Conservation (phyloP, 2,329 filamentous ascomycete genomes). For the Helicocarpus griseus region DNA sequence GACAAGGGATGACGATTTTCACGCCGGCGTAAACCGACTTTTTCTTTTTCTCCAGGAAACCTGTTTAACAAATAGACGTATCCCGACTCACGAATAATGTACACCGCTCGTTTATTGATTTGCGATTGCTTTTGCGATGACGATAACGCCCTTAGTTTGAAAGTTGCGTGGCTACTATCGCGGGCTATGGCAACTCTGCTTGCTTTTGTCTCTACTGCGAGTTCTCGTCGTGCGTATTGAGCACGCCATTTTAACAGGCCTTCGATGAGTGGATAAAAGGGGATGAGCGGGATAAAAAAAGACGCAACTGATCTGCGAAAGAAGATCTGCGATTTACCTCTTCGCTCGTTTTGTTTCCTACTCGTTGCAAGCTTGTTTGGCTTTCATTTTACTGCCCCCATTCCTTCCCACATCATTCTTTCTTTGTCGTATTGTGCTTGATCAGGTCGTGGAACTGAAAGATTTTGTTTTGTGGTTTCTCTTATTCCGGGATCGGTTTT, state of each 20-base stretch:
- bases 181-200: too few relatives aligned
- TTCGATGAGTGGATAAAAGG: neutral
- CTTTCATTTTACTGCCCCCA: too few relatives aligned
- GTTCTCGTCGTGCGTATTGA: neutral
- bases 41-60: neutral
- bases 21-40: neutral
- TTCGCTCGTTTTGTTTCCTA: neutral
- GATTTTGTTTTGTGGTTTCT: neutral
- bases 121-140: neutral
- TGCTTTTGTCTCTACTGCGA: neutral
- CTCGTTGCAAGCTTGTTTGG: too few relatives aligned
- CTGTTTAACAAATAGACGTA: constrained; percentile 1
- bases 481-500: neutral
- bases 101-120: neutral
- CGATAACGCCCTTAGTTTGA: too few relatives aligned
- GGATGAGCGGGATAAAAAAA: neutral
- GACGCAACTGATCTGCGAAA: neutral
- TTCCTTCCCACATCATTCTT: too few relatives aligned
- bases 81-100: constrained; percentile 3
- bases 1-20: constrained; percentile 1
- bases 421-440: too few relatives aligned
- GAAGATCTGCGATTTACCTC: neutral
- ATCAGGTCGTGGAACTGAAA: too few relatives aligned
- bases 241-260: neutral
- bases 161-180: too few relatives aligned